Evolutionary conservation across 345 rosid species (phyloP), one percentile per base, ranked within the genome.

Genomic region (Leavenworthia alabamica): DNA sequence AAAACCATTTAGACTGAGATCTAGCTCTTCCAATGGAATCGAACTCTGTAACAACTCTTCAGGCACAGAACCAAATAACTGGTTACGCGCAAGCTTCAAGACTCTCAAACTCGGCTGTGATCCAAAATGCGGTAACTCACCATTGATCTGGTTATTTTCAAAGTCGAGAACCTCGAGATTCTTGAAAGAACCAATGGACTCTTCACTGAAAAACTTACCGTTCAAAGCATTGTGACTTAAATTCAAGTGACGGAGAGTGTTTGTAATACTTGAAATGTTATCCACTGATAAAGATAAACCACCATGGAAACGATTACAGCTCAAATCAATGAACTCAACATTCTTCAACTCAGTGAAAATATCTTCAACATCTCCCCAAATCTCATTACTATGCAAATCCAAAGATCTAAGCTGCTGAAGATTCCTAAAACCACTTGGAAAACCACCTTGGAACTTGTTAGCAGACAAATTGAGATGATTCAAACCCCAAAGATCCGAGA

Each of bases 1-100:
- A 64, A 92, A 89, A 46, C 86, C 89, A 71, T 89, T 92, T 77
- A 73, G 63, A 49, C 96, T 82, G 68, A 92, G 96, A 89, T 92
- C 98, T 81, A 92, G 42, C 73, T 85, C 95, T 32, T 22, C 77
- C 72, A 89, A 15, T 0, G 83, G 83, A 50, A 80, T 71, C 48
- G 70, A 64, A 22, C 83, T 82, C 58, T 81, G 79, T 12, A 89
- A 33, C 81, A 92, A 67, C 66, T 83, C 95, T 40, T 44, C 56
- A 0, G 95, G 93, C 10, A 92, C 66, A 8, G 56, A 23, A 29
- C 98, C 98, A 20, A 68, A 83, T 23, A 92, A 60, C 64, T 64
- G 74, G 67, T 92, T 92, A 49, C 75, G 83, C 6, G 86, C 79
- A 73, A 92, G 71, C 68, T 74, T 79, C 73, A 92, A 58, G 24